Evolutionary conservation across 139 green algal genomes (phyloP).

Genomic region (Closterium sp.): DNA sequence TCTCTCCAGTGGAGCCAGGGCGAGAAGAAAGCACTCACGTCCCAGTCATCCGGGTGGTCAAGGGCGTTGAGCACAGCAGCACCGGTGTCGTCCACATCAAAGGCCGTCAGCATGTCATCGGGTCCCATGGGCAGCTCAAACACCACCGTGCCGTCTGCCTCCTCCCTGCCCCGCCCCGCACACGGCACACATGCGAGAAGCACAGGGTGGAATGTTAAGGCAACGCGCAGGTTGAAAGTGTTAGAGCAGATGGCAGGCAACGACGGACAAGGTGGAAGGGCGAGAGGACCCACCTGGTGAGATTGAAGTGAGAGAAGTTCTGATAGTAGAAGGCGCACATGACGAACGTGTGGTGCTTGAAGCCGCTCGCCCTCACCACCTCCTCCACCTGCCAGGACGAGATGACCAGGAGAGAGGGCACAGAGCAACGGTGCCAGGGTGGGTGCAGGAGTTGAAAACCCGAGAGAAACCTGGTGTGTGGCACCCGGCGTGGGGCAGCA

Average conservation of each 20-base stretch:
- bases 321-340: constrained; percentile 22
- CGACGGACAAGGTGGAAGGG: too few species aligned
- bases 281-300: background rate
- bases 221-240: too few species aligned
- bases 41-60: constrained; percentile 5
- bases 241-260: too few species aligned
- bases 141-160: constrained; percentile 6
- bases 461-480: too few species aligned
- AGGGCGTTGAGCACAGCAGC: constrained; percentile 4
- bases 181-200: too few species aligned
- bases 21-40: too few species aligned
- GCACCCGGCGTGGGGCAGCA: too few species aligned
- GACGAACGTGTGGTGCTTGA: constrained; percentile 36
- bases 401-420: background rate
- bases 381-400: constrained; percentile 29
- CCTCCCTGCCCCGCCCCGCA: background rate
- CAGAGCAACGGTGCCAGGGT: too few species aligned
- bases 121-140: constrained; percentile 15
- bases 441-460: too few species aligned
- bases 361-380: background rate
- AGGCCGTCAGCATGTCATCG: constrained; percentile 12
- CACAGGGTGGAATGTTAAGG: too few species aligned
- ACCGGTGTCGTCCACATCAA: constrained; percentile 26
- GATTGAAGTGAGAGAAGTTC: constrained; percentile 15
- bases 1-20: too few species aligned